Percentiles rank a stretch among this genome's conserved stretches.
Evolutionary conservation across 2,329 filamentous ascomycete genomes (phyloP).

Genomic region (Passalora sequoiae): DNA sequence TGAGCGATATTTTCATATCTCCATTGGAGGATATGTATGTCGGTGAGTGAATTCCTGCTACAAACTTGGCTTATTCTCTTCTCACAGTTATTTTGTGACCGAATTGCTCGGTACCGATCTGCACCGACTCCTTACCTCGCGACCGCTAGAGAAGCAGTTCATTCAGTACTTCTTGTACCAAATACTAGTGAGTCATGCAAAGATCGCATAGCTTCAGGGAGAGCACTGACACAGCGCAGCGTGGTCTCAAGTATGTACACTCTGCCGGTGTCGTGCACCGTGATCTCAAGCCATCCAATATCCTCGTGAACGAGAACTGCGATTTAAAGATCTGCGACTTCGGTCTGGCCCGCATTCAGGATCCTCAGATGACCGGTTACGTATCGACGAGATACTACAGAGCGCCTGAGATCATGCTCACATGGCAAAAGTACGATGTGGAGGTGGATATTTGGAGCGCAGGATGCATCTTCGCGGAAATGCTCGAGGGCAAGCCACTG

Average conservation of each 20-base stretch:
- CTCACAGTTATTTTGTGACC: conserved; percentile 85
- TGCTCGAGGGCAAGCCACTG: conserved; percentile 95
- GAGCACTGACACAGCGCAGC: conserved; percentile 47
- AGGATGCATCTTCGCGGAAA: conserved; percentile 97
- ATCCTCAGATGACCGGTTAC: conserved; percentile 99
- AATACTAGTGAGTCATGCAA: conserved; percentile 73
- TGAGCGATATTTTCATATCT: conserved; percentile 99
- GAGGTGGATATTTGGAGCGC: conserved; percentile 99
- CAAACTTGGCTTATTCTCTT: conserved; percentile 22
- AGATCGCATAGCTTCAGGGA: neutral
- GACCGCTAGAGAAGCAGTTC: conserved; percentile 97
- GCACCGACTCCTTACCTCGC: conserved; percentile 87
- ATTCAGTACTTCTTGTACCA: conserved; percentile 99
- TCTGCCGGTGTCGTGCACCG: conserved; percentile 96
- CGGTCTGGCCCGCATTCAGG: conserved; percentile 92
- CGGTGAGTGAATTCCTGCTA: conserved; percentile 28
- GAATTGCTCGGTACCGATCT: conserved; percentile 95
- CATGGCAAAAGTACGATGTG: conserved; percentile 99
- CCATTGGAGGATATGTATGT: conserved; percentile 93
- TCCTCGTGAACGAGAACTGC: conserved; percentile 98
- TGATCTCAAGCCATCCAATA: conserved; percentile 97
- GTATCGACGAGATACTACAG: conserved; percentile 98
- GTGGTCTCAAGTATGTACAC: conserved; percentile 97
- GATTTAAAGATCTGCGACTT: conserved; percentile 99
- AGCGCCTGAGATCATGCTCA: conserved; percentile 98